These are phyloP conservation scores for Trichoderma asperellum DNA, from an alignment of 2,329 filamentous ascomycete genomes.

Conservation along the genomic window DNA sequence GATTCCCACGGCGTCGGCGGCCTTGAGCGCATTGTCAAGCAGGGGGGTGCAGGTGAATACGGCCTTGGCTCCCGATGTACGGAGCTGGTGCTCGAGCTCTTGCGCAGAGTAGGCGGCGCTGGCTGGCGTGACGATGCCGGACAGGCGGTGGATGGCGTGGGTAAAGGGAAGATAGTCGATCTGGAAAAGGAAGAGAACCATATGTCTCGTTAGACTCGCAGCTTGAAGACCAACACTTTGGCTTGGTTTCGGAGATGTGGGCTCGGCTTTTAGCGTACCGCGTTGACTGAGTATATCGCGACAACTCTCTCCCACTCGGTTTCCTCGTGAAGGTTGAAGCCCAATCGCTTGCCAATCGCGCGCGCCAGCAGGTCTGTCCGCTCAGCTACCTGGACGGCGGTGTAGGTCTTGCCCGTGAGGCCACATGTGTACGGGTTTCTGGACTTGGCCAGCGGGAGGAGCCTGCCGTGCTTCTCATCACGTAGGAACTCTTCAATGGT, in stretches of 20 bases:
- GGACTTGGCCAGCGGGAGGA: conserved; percentile 63
- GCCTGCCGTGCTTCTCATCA: conserved; percentile 70
- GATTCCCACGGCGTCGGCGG: conserved; percentile 65
- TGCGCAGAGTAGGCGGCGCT: conserved; percentile 73
- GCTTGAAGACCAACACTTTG: neutral
- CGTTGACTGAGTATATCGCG: conserved; percentile 78
- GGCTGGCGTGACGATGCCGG: conserved; percentile 74
- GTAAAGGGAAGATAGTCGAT: conserved; percentile 75
- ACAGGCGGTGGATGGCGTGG: conserved; percentile 74
- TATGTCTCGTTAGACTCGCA: neutral
- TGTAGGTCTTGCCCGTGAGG: conserved; percentile 69
- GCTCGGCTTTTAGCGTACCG: conserved; percentile 53
- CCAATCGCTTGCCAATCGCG: conserved; percentile 70
- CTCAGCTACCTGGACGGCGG: conserved; percentile 63
- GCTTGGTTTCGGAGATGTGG: neutral
- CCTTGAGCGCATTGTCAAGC: conserved; percentile 65
- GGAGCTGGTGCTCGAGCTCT: conserved; percentile 74
- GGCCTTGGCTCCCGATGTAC: conserved; percentile 68
- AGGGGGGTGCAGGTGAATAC: conserved; percentile 74
- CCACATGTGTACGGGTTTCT: conserved; percentile 77
- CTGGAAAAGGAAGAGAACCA: conserved; percentile 42
- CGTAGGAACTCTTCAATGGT: conserved; percentile 78
- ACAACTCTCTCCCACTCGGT: conserved; percentile 83
- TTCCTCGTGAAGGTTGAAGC: conserved; percentile 70
- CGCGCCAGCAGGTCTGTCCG: conserved; percentile 70